A percentile compares a stretch with the other conserved stretches of the same genome.
These are phyloP conservation scores for Quercus phellos DNA, from an alignment of 331 rosid genomes.

Conservation along the genomic window DNA sequence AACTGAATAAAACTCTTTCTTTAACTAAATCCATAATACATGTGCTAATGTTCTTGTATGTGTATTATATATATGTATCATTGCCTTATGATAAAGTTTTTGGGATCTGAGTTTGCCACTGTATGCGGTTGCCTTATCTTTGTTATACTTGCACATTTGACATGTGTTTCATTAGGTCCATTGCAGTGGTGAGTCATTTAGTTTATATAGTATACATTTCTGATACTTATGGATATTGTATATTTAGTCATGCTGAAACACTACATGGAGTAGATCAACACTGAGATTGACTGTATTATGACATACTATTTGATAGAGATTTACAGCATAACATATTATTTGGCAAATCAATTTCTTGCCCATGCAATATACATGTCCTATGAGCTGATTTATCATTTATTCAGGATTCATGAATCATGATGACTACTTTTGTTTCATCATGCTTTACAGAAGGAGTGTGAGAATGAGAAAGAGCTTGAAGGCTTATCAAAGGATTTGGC, in stretches of 20 bases:
- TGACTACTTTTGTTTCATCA: neutral
- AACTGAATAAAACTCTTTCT: neutral
- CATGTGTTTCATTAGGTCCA: neutral
- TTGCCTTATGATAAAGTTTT: neutral
- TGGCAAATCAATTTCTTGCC: no score
- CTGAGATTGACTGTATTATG: no score
- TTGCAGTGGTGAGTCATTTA: neutral
- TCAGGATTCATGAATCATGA: neutral
- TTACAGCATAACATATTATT: no score
- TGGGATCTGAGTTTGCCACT: neutral
- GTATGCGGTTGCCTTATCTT: neutral
- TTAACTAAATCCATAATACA: neutral
- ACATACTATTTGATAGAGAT: no score
- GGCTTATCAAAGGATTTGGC: slow-evolving; percentile 51
- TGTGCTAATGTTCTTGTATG: no score
- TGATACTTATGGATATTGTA: neutral
- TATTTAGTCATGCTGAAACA: neutral
- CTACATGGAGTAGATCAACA: neutral
- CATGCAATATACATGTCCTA: no score
- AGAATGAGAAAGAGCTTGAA: slow-evolving; percentile 44
- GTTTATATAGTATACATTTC: neutral
- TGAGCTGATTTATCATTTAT: no score
- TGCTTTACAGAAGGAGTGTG: slow-evolving; percentile 32
- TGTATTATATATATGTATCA: neutral
- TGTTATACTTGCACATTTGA: neutral